Percentiles rank a stretch among this genome's conserved stretches.
Conservation (phyloP, 2,329 filamentous ascomycete species). For the Sclerotinia sclerotiorum region DNA sequence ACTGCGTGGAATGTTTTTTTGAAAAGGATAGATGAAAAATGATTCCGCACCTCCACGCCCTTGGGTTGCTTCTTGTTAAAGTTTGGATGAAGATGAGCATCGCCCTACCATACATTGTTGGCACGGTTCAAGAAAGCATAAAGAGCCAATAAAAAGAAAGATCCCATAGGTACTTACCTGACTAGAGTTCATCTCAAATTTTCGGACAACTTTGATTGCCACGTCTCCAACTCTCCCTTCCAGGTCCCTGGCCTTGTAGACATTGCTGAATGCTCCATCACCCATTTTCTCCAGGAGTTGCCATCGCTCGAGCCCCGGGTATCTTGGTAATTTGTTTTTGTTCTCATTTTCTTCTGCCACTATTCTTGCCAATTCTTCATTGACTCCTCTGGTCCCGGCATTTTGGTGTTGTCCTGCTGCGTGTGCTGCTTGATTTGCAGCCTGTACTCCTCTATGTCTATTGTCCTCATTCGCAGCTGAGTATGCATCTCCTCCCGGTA, state of each 20-base stretch:
- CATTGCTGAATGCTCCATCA: conserved; percentile 97
- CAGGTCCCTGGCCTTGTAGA: conserved; percentile 82
- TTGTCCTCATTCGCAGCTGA: conserved; percentile 60
- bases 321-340: conserved; percentile 80
- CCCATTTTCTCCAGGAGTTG: conserved; percentile 94
- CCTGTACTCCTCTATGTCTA: conserved; percentile 68
- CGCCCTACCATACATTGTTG: conserved; percentile 69
- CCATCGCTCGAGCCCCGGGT: conserved; percentile 84
- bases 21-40: conserved; percentile 37
- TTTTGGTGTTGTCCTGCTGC: conserved; percentile 58
- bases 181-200: conserved; percentile 97
- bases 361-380: conserved; percentile 75
- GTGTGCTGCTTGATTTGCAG: conserved; percentile 63
- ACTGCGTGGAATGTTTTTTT: neutral
- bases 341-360: conserved; percentile 89
- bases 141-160: conserved; percentile 38
- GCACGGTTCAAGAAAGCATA: conserved; percentile 46
- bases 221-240: conserved; percentile 74
- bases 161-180: conserved; percentile 70
- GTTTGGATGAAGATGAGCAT: conserved; percentile 91
- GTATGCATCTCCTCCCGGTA: conserved; percentile 55
- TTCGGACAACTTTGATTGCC: conserved; percentile 97
- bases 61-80: conserved; percentile 94
- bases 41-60: conserved; percentile 86
- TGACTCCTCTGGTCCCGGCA: conserved; percentile 45